Base-by-base conservation (phyloP, 106 monocot genomes). In the Dioscorea dumetorum region DNA sequence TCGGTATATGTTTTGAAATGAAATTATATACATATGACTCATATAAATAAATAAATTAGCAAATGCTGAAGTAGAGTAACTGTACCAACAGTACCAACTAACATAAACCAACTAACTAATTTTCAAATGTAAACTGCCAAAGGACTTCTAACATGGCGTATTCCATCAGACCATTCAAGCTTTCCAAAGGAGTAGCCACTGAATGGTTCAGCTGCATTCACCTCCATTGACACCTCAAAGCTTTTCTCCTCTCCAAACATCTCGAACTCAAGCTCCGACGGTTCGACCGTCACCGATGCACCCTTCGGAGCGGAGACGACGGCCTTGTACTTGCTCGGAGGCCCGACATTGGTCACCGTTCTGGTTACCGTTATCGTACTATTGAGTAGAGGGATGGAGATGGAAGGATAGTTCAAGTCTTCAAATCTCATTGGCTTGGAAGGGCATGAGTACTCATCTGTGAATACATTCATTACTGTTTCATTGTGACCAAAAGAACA, bases 331-430 rank as follows among this genome's bases (percentile, higher is more conserved):
- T 57, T 80, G 18, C 75, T 80, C 3, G 91, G 82, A 0, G 20
- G 4, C 7, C 85, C 91, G 0, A 91, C 91, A 57, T 88, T 88
- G 82, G 75, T 91, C 54, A 91, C 3, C 0, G 62, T 82, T 19
- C 91, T 66, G 6, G 77, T 78, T 10, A 84, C 74, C 0, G 68
- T 77, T 2, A 57, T 33, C 0, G 83, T 31, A 50, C 24, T 31
- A 12, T 61, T 28, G 12, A 88, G 62, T 5, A 59, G 18, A 4
- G 68, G 60, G 18, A 76, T 64, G 0, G 78, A 58, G 32, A 92
- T 85, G 7, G 91, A 88, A 64, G 91, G 91, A 53, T 92, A 92
- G 67, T 92, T 92, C 50, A 92, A 57, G 71, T 91, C 58, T 54
- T 72, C 73, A 9, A 81, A 8, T 11, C 23, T 53, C 16, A 49